Percentiles rank a stretch among this genome's conserved stretches.
These are phyloP conservation scores for Claviceps spartinae DNA, from an alignment of 2,329 filamentous ascomycete species.

Conservation along the genomic window DNA sequence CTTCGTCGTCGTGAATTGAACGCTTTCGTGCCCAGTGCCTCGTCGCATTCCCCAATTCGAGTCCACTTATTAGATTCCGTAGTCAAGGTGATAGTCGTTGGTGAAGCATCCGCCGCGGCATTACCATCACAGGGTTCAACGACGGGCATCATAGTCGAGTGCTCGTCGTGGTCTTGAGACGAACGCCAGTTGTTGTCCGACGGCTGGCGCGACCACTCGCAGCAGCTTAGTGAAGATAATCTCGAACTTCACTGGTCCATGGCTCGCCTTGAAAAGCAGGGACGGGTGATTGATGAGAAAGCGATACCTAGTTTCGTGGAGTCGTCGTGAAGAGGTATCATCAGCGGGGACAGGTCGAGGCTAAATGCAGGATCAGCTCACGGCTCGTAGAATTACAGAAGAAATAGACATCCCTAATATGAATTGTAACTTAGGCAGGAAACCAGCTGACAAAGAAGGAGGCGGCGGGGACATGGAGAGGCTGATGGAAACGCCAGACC, in stretches of 20 bases:
- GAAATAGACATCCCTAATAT: neutral
- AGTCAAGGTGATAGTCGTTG: neutral
- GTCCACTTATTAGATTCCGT: constrained; percentile 3
- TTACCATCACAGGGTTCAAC: neutral
- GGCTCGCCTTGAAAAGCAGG: neutral
- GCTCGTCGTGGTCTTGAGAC: neutral
- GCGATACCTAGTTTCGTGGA: neutral
- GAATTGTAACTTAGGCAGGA: neutral
- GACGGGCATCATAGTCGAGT: constrained; percentile 1
- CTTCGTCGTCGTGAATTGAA: neutral
- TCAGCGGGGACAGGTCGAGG: neutral
- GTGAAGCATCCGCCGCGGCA: neutral
- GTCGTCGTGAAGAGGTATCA: neutral
- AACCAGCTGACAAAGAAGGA: neutral
- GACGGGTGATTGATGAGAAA: neutral
- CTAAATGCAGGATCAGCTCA: neutral
- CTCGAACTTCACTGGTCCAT: neutral
- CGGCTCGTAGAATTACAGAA: neutral
- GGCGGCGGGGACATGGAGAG: neutral
- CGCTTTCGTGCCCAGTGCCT: neutral
- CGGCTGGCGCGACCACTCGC: neutral
- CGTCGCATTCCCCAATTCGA: neutral
- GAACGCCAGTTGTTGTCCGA: neutral
- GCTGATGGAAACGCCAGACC: neutral
- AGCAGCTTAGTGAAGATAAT: neutral